Evolutionary conservation across 345 rosid genomes (phyloP).

Genomic region (Iberis pinnata): DNA sequence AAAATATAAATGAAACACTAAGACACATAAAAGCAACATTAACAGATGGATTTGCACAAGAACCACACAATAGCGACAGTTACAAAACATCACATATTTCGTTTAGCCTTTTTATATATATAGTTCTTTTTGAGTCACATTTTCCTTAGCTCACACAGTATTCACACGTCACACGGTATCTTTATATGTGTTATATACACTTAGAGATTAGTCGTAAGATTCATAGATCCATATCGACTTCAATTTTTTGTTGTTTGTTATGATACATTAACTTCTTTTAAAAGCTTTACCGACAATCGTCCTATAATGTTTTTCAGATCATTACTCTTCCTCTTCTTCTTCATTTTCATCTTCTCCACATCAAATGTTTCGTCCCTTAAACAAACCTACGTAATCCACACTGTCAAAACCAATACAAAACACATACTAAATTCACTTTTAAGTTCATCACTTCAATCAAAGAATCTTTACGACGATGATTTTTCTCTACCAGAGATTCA

Average conservation of each 20-base stretch:
- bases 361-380: slow-evolving; percentile 29
- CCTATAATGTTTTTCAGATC: slow-evolving; percentile 31
- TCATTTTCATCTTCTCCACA: slow-evolving; percentile 20
- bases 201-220: slow-evolving; percentile 3
- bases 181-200: slow-evolving; percentile 18
- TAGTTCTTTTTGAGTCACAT: slow-evolving; percentile 23
- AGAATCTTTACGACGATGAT: slow-evolving; percentile 23
- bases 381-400: slow-evolving; percentile 59
- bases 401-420: slow-evolving; percentile 39
- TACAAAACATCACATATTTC: slow-evolving; percentile 22
- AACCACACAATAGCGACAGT: slow-evolving; percentile 28
- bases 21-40: slow-evolving; percentile 16
- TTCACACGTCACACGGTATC: slow-evolving; percentile 26
- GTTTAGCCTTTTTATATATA: background rate
- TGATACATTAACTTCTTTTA: slow-evolving; percentile 13
- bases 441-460: slow-evolving; percentile 28
- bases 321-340: slow-evolving; percentile 11
- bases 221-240: too few species aligned
- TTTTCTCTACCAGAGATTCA: slow-evolving; percentile 38
- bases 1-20: slow-evolving; percentile 12
- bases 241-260: too few species aligned
- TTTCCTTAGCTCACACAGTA: slow-evolving; percentile 28
- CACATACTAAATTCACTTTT: slow-evolving; percentile 24
- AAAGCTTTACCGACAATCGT: slow-evolving; percentile 12
- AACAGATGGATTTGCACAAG: slow-evolving; percentile 10